These are phyloP conservation scores for Hemileccinum impolitum DNA, from an alignment of 768 basidiomycete species.

Conservation along the genomic window DNA sequence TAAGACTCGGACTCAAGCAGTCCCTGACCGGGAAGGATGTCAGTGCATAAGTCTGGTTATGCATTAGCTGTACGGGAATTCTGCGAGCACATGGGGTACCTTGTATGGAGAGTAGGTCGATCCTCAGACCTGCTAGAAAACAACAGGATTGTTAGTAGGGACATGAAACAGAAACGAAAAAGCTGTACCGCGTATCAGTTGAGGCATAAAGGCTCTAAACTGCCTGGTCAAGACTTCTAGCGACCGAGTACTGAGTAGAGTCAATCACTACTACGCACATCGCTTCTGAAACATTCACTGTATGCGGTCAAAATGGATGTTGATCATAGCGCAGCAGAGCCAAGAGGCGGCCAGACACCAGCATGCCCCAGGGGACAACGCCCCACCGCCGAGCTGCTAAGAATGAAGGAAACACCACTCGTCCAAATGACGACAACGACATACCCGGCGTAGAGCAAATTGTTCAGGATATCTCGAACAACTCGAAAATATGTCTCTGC, in stretches of 20 bases:
- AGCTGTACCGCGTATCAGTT: constrained; percentile 35
- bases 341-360: constrained; percentile 25
- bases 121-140: constrained; percentile 22
- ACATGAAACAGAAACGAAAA: background rate
- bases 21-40: constrained; percentile 14
- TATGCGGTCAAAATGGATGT: constrained; percentile 20
- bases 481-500: constrained; percentile 34
- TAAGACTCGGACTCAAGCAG: constrained; percentile 32
- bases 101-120: constrained; percentile 20
- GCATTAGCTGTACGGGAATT: background rate
- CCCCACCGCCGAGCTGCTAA: constrained; percentile 13
- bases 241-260: constrained; percentile 15
- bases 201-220: constrained; percentile 39
- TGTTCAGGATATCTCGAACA: constrained; percentile 49
- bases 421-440: background rate
- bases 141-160: constrained; percentile 7
- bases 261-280: constrained; percentile 1
- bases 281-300: constrained; percentile 12
- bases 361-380: constrained; percentile 2
- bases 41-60: constrained; percentile 14
- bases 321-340: constrained; percentile 25
- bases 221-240: constrained; percentile 24
- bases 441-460: too few species aligned
- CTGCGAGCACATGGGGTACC: constrained; percentile 7
- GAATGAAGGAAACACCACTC: background rate